phyloP scores from a whole-genome alignment of 441 rosid species.

The Pelargonium cotyledonis region DNA sequence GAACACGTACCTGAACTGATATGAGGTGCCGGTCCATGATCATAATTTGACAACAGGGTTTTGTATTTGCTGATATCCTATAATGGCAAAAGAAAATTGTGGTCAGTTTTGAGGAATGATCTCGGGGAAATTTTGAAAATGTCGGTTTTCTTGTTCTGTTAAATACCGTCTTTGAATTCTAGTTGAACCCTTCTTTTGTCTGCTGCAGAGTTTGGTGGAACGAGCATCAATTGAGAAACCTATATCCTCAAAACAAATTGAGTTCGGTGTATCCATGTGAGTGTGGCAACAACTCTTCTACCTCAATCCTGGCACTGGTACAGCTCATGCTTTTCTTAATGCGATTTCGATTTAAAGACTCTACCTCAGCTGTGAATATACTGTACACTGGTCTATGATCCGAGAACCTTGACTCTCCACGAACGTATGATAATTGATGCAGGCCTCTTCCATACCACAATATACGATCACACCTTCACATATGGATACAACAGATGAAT shows the following conservation, averaged over 20 bases:
- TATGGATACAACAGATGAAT: constrained; percentile 3
- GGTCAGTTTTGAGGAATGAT: background rate
- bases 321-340: constrained; percentile 66
- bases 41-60: constrained; percentile 8
- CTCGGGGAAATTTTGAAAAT: constrained; percentile 10
- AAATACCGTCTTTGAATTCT: constrained; percentile 19
- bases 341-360: constrained; percentile 50
- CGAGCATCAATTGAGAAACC: constrained; percentile 7
- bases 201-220: constrained; percentile 28
- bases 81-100: constrained; percentile 2
- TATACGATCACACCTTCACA: constrained; percentile 91
- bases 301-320: constrained; percentile 72
- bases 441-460: constrained; percentile 91
- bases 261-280: constrained; percentile 48
- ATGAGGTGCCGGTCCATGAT: constrained; percentile 7
- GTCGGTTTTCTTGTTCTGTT: background rate
- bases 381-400: constrained; percentile 97
- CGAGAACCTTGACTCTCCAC: constrained; percentile 95
- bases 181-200: constrained; percentile 1
- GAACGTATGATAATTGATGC: constrained; percentile 72
- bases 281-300: constrained; percentile 75
- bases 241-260: constrained; percentile 37
- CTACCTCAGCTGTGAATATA: constrained; percentile 75
- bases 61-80: constrained; percentile 12
- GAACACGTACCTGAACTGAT: constrained; percentile 19